Evolutionary conservation across 768 basidiomycete species (phyloP).

Genomic region (Paxillus ammoniavirescens): DNA sequence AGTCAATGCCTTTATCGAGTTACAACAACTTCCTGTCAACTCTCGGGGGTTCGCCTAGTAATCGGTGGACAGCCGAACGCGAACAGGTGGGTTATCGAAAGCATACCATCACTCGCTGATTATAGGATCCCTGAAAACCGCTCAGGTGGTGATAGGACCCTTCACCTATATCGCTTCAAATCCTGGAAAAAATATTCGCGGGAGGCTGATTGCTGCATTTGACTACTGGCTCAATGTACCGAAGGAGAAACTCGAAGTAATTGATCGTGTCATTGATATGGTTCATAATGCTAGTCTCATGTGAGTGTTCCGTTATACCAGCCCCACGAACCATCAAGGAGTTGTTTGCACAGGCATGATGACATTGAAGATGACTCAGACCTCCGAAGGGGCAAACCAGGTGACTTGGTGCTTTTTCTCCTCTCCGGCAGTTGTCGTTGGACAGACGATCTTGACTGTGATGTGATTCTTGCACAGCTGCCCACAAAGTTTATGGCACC

Average conservation of each 20-base stretch:
- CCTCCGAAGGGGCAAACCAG: conserved; percentile 77
- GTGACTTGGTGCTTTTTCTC: conserved; percentile 30
- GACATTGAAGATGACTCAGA: conserved; percentile 91
- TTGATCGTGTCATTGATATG: conserved; percentile 81
- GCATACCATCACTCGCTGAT: neutral
- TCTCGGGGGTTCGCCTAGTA: neutral
- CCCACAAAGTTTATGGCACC: conserved; percentile 92
- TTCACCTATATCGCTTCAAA: conserved; percentile 78
- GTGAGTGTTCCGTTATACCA: conserved; percentile 40
- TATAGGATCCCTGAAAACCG: neutral
- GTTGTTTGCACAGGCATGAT: conserved; percentile 56
- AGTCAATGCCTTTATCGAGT: neutral
- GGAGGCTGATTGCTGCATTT: conserved; percentile 84
- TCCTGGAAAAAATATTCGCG: conserved; percentile 87
- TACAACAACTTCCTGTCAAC: neutral
- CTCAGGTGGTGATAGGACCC: conserved; percentile 68
- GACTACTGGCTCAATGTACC: conserved; percentile 86
- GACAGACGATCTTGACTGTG: neutral
- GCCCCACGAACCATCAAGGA: too few species aligned
- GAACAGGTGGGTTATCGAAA: neutral
- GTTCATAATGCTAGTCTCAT: conserved; percentile 86
- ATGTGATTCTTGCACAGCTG: conserved; percentile 46
- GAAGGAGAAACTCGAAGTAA: conserved; percentile 58
- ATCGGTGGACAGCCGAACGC: neutral
- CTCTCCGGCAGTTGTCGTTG: neutral